A percentile compares a stretch with the other conserved stretches of the same genome.
These are phyloP conservation scores for Pyrenula aspistea DNA, from an alignment of 495 filamentous ascomycete species.

Conservation along the genomic window DNA sequence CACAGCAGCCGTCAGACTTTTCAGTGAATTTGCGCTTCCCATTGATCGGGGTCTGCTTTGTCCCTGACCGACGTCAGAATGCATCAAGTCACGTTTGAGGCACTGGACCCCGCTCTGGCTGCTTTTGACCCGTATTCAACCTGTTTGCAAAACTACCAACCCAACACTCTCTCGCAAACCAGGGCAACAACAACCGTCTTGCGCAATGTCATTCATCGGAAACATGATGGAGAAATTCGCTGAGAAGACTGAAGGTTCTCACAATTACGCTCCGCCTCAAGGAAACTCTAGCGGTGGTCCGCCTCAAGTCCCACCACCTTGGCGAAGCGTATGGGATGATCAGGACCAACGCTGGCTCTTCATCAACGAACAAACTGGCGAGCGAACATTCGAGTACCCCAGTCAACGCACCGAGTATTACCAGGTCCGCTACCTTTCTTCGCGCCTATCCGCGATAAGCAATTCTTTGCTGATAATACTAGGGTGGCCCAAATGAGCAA, in stretches of 20 bases:
- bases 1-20: too few species aligned
- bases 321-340: conserved; percentile 41
- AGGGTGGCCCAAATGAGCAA: background rate
- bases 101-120: background rate
- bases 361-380: conserved; percentile 39
- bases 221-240: background rate
- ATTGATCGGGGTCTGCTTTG: background rate
- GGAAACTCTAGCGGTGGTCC: conserved; percentile 25
- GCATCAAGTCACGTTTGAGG: background rate
- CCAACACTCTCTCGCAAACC: too few species aligned
- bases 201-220: background rate
- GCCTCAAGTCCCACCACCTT: conserved; percentile 34
- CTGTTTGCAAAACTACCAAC: too few species aligned
- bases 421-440: background rate
- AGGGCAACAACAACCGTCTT: too few species aligned
- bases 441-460: background rate
- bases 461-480: background rate
- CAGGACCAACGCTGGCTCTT: conserved; percentile 41
- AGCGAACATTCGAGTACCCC: conserved; percentile 39
- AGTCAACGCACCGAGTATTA: background rate
- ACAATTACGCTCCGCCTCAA: conserved; percentile 2
- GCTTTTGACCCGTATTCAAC: background rate
- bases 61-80: background rate
- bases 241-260: background rate
- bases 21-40: too few species aligned